Evolutionary conservation across 495 filamentous ascomycete species (phyloP).

Genomic region (Daldinia loculata): DNA sequence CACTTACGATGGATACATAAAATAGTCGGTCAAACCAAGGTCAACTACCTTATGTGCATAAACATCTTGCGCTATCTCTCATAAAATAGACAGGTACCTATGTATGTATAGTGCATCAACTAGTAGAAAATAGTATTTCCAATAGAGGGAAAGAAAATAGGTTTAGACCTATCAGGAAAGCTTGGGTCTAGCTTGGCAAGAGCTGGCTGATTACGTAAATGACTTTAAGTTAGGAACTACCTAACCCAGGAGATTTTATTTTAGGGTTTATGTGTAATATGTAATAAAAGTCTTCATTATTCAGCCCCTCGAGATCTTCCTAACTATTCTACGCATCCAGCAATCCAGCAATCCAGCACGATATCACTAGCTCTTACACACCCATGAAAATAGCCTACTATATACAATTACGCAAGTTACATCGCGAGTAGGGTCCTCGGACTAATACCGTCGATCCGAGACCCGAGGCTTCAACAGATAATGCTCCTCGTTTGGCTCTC

Average conservation of each 20-base stretch:
- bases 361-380: background rate
- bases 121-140: constrained; percentile 14
- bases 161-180: background rate
- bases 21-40: background rate
- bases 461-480: background rate
- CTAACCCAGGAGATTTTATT: constrained; percentile 1
- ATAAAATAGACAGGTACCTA: background rate
- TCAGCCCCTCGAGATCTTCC: background rate
- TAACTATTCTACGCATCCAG: background rate
- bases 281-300: background rate
- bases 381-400: background rate
- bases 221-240: background rate
- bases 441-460: background rate
- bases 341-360: background rate
- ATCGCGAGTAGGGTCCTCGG: background rate
- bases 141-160: constrained; percentile 10
- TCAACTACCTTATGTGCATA: background rate
- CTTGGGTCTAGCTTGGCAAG: background rate
- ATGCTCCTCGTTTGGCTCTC: background rate
- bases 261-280: background rate
- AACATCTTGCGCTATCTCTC: background rate
- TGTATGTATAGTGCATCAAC: background rate
- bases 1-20: background rate
- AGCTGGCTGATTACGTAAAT: background rate
- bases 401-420: background rate